Base-by-base conservation (phyloP, 1,284 basidiomycete genomes). In the Pascua guehoae region DNA sequence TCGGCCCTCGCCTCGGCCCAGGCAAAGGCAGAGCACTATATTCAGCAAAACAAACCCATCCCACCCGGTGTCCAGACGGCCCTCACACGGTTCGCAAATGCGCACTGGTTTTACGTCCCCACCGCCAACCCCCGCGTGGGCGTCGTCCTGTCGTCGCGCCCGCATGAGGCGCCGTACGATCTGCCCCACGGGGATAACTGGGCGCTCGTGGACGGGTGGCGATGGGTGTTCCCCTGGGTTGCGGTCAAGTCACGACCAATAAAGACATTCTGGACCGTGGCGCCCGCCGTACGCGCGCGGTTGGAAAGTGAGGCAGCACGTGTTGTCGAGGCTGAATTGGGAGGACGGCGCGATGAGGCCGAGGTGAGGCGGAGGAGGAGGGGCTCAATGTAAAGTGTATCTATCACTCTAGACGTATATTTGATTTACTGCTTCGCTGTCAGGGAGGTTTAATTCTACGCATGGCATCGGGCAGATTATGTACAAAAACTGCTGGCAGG, bases 81-180 rank as follows among this genome's bases (percentile, higher is more conserved):
- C 12, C 12, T 53, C n/a, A 50, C 41, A 12, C 50, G 64, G 15
- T 74, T 64, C 38, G 43, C 49, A 2, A 56, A 57, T 12, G 41
- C 41, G 8, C 48, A 53, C 32, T 66, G 62, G 53, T 74, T 72
- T 60, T 73, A 63, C 53, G 64, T 72, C 1, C 70, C 70, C 0
- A 15, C 63, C 11, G n/a, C 39, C 5, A 8, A 39, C 32, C 4
- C 9, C 47, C 49, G 47, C 12, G 52, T 47, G 38, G 68, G 71
- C 16, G 60, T 51, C 9, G 55, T 72, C 2, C 42, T 73, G 2
- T 49, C 48, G 5, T 60, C 63, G 0, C 15, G 53, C 15, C 40
- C 51, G 0, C 47, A 46, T 10, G 64, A 68, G 55, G 38, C 51
- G 40, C 61, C 67, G 12, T 75, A 73, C 57, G 68, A 73, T 60